Base-by-base conservation (phyloP, 805 yeast species). In the Metschnikowia bowlesiae region DNA sequence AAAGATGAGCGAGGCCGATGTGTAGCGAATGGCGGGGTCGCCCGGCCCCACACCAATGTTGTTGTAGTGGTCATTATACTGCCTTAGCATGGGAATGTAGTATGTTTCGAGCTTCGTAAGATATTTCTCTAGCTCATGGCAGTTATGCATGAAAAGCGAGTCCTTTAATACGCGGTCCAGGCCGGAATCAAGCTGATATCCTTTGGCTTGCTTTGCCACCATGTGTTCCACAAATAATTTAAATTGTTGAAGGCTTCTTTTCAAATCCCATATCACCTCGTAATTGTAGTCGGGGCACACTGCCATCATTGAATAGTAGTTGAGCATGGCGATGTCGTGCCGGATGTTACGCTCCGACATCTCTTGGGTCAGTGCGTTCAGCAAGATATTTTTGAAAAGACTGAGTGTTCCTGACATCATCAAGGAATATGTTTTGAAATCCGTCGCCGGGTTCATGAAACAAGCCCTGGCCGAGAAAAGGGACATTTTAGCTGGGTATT, bases 401-500 rank as follows among this genome's bases (percentile, higher is more conserved):
- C 68, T 58, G 2, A 71, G 62, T 1, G 75, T 65, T 7, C 78
- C 78, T 18, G 58, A 55, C 38, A 62, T 60, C 62, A 72, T 62
- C 28, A 70, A 56, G 30, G 65, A 53, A n/a, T 66, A 57, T 0
- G 76, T 70, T 11, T 64, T 63, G 22, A 67, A 58, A 22, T 67
- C 62, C 0, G 73, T 60, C 51, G 66, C 65, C 18, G 64, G 55
- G 46, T 71, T 67, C 39, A 71, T 57, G 48, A 63, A 70, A 22
- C 66, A 63, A 0, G 71, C 61, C 66, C 73, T 69, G 3, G 73
- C 64, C 5, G 72, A 62, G 46, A 67, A 65, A 28, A 72, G 59
- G 2, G 73, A 69, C 40, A 73, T 67, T 36, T 67, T 64, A 5
- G 73, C 66, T 2, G 76, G 69, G 47, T 61, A 67, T 43, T 72